Evolutionary conservation across 495 filamentous ascomycete genomes (phyloP).

Genomic region (Aspergillus affinis): DNA sequence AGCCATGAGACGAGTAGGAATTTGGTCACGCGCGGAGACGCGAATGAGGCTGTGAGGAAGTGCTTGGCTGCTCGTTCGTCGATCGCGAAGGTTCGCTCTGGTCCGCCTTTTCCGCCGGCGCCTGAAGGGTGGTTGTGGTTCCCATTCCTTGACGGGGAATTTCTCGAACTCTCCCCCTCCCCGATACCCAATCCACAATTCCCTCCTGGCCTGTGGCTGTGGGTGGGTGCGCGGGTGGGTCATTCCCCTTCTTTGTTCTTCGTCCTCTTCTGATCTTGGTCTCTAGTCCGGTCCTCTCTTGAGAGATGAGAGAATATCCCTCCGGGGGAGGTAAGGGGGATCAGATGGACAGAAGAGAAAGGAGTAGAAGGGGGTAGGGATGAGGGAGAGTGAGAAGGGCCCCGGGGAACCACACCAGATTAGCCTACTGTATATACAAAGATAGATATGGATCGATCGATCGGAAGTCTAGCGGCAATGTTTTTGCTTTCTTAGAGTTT

Average conservation of each 20-base stretch:
- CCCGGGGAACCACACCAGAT: neutral
- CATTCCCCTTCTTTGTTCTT: neutral
- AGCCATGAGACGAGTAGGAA: conserved; percentile 75
- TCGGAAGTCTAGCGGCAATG: neutral
- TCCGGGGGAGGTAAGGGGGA: neutral
- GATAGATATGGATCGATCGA: conserved; percentile 1
- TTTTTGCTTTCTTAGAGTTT: neutral
- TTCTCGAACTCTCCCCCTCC: neutral
- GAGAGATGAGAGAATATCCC: neutral
- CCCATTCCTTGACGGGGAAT: neutral
- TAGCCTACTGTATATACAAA: conserved; percentile 1
- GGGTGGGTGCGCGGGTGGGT: neutral
- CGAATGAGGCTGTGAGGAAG: conserved; percentile 66
- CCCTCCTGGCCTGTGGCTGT: no score
- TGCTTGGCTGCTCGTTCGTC: conserved; percentile 67
- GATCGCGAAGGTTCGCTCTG: conserved; percentile 58
- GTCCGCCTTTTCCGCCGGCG: conserved; percentile 74
- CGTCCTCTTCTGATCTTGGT: no score
- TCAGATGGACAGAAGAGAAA: no score
- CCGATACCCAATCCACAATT: conserved; percentile 11
- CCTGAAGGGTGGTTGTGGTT: conserved; percentile 33
- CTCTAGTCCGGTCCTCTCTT: neutral
- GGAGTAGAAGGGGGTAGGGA: neutral
- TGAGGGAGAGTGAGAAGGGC: no score
- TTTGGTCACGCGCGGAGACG: conserved; percentile 59